Conservation (phyloP, 768 basidiomycete genomes). For the Trametes cubensis region DNA sequence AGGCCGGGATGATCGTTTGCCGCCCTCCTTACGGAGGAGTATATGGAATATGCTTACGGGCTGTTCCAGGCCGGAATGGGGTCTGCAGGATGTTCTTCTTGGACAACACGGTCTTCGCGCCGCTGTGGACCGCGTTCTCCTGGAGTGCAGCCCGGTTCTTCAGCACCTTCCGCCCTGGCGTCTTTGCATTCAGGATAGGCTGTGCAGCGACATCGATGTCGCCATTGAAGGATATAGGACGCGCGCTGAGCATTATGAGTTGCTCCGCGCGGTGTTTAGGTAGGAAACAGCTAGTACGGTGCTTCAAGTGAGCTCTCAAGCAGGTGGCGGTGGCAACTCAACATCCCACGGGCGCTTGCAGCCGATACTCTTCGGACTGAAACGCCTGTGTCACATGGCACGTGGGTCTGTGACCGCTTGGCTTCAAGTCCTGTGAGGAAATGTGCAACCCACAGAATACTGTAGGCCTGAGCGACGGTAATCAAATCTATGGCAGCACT, state of each 20-base stretch:
- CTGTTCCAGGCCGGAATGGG: conserved; percentile 36
- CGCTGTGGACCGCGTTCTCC: conserved; percentile 52
- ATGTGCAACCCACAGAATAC: too few species aligned
- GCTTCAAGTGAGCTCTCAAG: too few species aligned
- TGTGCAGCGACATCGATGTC: conserved; percentile 15
- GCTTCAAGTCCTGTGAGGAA: too few species aligned
- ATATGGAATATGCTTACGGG: conserved; percentile 28
- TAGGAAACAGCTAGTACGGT: background rate
- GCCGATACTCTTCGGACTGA: too few species aligned
- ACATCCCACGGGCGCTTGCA: background rate
- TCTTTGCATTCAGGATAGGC: conserved; percentile 42
- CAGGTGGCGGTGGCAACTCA: conserved; percentile 11
- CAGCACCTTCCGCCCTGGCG: conserved; percentile 53
- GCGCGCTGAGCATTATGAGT: conserved; percentile 23
- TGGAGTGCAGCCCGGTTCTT: conserved; percentile 43
- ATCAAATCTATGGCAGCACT: too few species aligned
- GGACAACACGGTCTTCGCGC: conserved; percentile 45
- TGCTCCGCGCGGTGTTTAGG: background rate
- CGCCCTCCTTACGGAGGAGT: background rate
- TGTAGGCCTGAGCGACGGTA: too few species aligned
- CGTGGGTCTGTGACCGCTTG: background rate
- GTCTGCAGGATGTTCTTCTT: conserved; percentile 44
- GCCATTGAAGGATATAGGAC: conserved; percentile 16
- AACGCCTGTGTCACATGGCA: conserved; percentile 2
- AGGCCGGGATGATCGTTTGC: background rate